A percentile compares a stretch with the other conserved stretches of the same genome.
These are phyloP conservation scores for Garcia nutans DNA, from an alignment of 345 rosid genomes.

Conservation along the genomic window DNA sequence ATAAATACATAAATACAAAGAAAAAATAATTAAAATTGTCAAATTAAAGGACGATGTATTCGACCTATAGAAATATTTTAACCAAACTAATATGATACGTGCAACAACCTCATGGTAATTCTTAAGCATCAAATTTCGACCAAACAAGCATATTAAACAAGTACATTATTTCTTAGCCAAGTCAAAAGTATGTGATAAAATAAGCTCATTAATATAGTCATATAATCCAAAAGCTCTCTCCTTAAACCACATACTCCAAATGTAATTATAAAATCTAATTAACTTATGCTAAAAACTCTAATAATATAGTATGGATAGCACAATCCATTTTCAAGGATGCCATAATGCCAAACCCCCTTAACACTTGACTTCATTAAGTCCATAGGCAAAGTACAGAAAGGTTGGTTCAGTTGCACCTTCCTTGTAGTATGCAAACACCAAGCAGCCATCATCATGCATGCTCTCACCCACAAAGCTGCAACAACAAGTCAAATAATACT, in stretches of 20 bases:
- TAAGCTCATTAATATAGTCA: background rate
- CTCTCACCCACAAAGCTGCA: constrained; percentile 92
- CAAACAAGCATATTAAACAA: background rate
- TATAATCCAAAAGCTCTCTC: background rate
- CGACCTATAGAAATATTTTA: too few species aligned
- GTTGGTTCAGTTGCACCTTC: constrained; percentile 90
- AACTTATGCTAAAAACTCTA: background rate
- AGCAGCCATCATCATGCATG: constrained; percentile 62
- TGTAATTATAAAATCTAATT: background rate
- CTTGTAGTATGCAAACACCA: constrained; percentile 97
- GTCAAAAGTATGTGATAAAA: background rate
- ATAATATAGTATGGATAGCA: background rate
- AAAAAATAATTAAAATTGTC: too few species aligned
- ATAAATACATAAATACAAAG: too few species aligned
- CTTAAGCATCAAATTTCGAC: background rate
- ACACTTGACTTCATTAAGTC: constrained; percentile 92
- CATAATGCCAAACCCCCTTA: constrained; percentile 12
- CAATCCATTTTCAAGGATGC: background rate
- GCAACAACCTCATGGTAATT: background rate
- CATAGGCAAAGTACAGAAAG: constrained; percentile 77
- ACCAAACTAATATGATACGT: too few species aligned
- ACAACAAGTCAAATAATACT: background rate
- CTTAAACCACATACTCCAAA: background rate
- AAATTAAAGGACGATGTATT: too few species aligned
- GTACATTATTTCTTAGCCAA: background rate